Evolutionary conservation across 257 asterid species (phyloP), one percentile per base, ranked within the genome.

Genomic region (Nicotiana sylvestris): DNA sequence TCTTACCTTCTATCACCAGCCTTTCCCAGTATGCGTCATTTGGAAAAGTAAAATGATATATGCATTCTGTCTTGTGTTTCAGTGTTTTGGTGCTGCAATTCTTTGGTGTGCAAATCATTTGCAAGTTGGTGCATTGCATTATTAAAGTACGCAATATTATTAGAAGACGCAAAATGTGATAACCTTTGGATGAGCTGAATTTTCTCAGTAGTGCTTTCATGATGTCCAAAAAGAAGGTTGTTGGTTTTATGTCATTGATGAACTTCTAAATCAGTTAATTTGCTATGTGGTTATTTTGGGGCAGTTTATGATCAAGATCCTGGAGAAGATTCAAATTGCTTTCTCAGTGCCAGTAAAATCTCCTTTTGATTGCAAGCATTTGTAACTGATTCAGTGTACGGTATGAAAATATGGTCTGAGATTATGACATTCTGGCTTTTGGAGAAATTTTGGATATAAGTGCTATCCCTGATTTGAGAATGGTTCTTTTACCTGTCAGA

Each of bases 261-360:
- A 49, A 29, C 61, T 7, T 49, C 61, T 72, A 49, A 72, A 25
- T 72, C 61, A 25, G 17, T 72, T 43, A 72, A 53, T 12, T 53
- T 53, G 57, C 13, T 6, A 6, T 46, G 25, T 49, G 60, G 21
- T 49, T 25, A 13, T 74, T 43, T 49, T 25, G 37, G 78, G 61
- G 43, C 79, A 46, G 79, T 49, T 74, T 61, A 46, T 72, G 78
- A 72, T 72, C 61, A 72, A 46, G 13, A 25, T 13, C 60, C 78
- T 39, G 35, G 74, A 21, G 60, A 70, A 70, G 78, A 70, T 70
- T 70, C 39, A 49, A 2, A 72, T 72, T 21, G 13, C 78, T 32
- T 72, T 70, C 4, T 11, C 37, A 21, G 35, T 70, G 60, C 78
- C 60, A 3, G 60, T 70, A 43, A 33, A 66, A 25, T 25, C 78